Conservation (phyloP, 2,329 filamentous ascomycete genomes). For the Epichloe hybrida region DNA sequence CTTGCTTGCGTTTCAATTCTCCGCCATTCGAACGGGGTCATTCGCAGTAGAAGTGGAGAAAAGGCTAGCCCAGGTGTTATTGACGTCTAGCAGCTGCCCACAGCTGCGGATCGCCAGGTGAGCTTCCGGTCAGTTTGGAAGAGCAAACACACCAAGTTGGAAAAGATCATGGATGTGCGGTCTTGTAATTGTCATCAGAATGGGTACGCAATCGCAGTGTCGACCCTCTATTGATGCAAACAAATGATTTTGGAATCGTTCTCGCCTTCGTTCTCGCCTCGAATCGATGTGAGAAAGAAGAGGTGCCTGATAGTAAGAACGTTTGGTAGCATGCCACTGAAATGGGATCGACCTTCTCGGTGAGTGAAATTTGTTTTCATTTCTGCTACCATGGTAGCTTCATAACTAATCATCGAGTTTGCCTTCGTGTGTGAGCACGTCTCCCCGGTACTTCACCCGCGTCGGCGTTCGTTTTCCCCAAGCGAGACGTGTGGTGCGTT, state of each 20-base stretch:
- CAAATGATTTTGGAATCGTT: no score
- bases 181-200: neutral
- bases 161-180: no score
- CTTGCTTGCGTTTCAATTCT: neutral
- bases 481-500: neutral
- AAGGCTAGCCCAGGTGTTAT: neutral
- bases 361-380: neutral
- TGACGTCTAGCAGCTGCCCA: neutral
- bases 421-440: neutral
- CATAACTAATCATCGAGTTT: constrained; percentile 1
- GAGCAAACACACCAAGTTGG: neutral
- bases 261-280: neutral
- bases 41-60: neutral
- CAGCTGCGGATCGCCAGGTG: neutral
- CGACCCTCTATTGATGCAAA: no score
- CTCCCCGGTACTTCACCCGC: neutral
- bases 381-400: constrained; percentile 1
- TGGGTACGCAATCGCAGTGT: neutral
- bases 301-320: neutral
- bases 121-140: neutral
- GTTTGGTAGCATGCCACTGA: neutral
- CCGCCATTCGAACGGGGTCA: neutral
- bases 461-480: neutral
- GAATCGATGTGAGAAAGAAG: neutral
- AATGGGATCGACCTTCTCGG: neutral